Evolutionary conservation across 2,329 filamentous ascomycete genomes (phyloP), one percentile per base, ranked within the genome.

Genomic region (Aureobasidium subglaciale): DNA sequence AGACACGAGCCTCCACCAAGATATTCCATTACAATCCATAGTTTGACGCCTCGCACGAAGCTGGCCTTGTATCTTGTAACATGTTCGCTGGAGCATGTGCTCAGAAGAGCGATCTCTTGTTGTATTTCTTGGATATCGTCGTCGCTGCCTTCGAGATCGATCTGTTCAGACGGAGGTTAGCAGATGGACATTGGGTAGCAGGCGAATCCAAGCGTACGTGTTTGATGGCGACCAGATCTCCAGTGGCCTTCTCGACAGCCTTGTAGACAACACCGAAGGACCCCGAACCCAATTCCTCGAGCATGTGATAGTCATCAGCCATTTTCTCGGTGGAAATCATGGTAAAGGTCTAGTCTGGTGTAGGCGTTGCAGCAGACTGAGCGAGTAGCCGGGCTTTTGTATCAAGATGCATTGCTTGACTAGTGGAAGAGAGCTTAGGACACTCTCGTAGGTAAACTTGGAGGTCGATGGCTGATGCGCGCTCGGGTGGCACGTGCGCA

Each of bases 1-100:
- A 96, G 79, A 69, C 93, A 96, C 16, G 93, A 97, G 37, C 93
- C 93, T 60, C 93, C 93, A 5, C 93, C 93, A 10, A 99, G 77
- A 67, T 87, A 99, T 72, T 99, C 93, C 93, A 99, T 99, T 57
- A 97, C 90, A 67, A 99, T 99, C 93, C 93, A 99, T 77, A 99
- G 76, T 74, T 97, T 99, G 69, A 91, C 88, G 24, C 93, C 93
- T 63, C 89, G 84, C n/a, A 97, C 81, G 70, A 97, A 99, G 68
- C 91, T 96, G 20, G 89, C 88, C 70, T 91, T 95, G 78, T 99
- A 99, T 69, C 95, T 88, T 15, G 93, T 97, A 63, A 99, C 90
- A 71, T 87, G 95, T 45, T 88, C 87, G 69, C 91, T 96, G 63
- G 88, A 87, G 75, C 93, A 99, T 53, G 93, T 96, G 72, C 91